Base-by-base conservation (phyloP, 441 rosid species). In the Pelargonium cotyledonis region DNA sequence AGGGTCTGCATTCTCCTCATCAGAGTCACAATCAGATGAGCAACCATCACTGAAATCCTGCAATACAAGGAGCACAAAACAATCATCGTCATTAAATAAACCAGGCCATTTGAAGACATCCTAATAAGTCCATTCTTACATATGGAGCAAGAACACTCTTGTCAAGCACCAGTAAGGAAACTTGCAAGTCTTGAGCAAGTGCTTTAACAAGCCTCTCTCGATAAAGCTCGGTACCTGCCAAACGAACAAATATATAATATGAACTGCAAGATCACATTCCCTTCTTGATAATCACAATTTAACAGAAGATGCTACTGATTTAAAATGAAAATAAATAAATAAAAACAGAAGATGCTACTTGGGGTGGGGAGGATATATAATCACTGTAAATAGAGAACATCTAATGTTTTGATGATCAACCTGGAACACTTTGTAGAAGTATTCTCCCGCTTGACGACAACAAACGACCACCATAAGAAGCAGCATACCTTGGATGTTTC, bases 181-280 rank as follows among this genome's bases (percentile, higher is more conserved):
- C 98, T 79, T 81, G 81, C 76, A 89, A 80, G 70, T 90, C 96
- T 70, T 68, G 84, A 64, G 99, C 99, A 76, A 92, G 93, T 35
- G 96, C 99, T 79, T 85, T 86, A 65, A 95, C 97, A 76, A 90
- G 69, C 83, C 98, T 86, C 80, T 95, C 99, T 44, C 95, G 85
- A 72, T 89, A 95, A 67, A 95, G 98, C 81, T 92, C 97, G 35
- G 97, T 92, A 65, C 98, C 97, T 94, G 76, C 12, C 10, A 76
- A 74, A 58, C 62, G 63, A 72, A 80, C 23, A 60, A 70, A 21
- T n/a, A 68, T 58, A 66, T 69, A 64, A 15, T 68, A 68, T 74
- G 18, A 76, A 64, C 15, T 66, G 15, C 73, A 38, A 57, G 72
- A 18, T 65, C 43, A 63, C 64, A 73, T 29, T 63, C 62, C 26